These are phyloP conservation scores for Geranomyces variabilis DNA, from an alignment of 192 early-diverging fungal species.

Conservation along the genomic window DNA sequence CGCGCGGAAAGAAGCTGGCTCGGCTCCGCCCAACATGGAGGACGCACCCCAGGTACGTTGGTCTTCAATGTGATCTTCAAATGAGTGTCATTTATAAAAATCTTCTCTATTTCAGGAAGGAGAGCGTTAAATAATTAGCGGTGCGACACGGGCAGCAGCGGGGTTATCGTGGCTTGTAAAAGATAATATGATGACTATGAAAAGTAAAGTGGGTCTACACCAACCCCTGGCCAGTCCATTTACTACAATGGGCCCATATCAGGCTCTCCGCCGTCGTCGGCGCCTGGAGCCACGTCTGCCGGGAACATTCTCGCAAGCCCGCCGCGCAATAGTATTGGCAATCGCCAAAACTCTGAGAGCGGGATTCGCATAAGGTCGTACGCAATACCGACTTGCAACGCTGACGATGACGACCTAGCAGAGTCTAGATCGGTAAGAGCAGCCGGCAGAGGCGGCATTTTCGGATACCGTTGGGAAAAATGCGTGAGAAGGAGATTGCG, in stretches of 20 bases:
- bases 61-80: no score
- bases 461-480: slow-evolving; percentile 95
- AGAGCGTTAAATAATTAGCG: no score
- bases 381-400: slow-evolving; percentile 62
- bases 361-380: slow-evolving; percentile 74
- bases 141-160: no score
- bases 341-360: slow-evolving; percentile 50
- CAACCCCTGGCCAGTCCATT: no score
- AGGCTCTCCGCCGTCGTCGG: not conserved
- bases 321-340: slow-evolving; percentile 52
- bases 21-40: slow-evolving; percentile 20
- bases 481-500: slow-evolving; percentile 86
- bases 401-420: slow-evolving; percentile 49
- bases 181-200: no score
- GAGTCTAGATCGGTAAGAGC: slow-evolving; percentile 22
- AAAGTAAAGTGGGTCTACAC: no score
- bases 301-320: slow-evolving; percentile 61
- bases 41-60: slow-evolving; percentile 2
- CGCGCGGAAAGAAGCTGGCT: slow-evolving; percentile 52
- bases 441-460: slow-evolving; percentile 60
- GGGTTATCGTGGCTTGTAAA: no score
- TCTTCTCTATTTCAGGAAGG: no score
- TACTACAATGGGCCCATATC: not conserved
- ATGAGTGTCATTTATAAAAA: no score
- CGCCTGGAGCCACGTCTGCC: slow-evolving; percentile 47